Base-by-base conservation (phyloP, 1,139 yeast genomes). In the Geotrichum siamense region DNA sequence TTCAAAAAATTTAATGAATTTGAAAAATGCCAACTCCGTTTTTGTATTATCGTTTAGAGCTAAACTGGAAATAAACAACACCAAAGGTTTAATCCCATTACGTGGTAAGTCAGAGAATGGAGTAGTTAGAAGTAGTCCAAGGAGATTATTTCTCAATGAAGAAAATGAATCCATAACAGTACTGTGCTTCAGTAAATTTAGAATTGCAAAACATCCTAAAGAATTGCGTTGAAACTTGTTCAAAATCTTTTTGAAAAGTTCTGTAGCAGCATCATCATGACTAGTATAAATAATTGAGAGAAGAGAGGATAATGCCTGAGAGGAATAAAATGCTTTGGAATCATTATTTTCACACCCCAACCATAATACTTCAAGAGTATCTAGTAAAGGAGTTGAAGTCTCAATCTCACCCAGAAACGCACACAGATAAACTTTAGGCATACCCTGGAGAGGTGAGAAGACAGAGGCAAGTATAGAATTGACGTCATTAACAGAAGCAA, bases 11-110 rank as follows among this genome's bases (percentile, higher is more conserved):
- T 41, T 44, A 9, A 32, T 40, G 26, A 47, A 31, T 38, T 47
- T 47, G 45, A 47, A 43, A 31, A 42, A 38, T 1, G 47, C 33
- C n/a, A 44, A 23, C 4, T 41, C 47, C 9, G 47, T 34, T 16
- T 43, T 39, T 3, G 38, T 5, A 21, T 26, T 17, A 19, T 43
- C 47, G 17, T 35, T 22, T 12, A 43, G 37, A 5, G 17, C 9
- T 17, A 43, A 20, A 28, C 36, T 34, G 2, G 47, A 22, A 25
- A 43, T 35, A 23, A 43, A 43, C n/a, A 43, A 15, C 5, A 38
- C 40, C 23, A 43, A 25, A 13, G 32, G 29, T 13, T 39, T 43
- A 23, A 43, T 25, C 5, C 47, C 43, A 15, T 29, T 39, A 13
- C 33, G 28, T 20, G 27, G 36, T 6, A 43, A 38, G 20, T 43